Conservation (phyloP, 352 stramenopile species). For the Aphanomyces euteiches region DNA sequence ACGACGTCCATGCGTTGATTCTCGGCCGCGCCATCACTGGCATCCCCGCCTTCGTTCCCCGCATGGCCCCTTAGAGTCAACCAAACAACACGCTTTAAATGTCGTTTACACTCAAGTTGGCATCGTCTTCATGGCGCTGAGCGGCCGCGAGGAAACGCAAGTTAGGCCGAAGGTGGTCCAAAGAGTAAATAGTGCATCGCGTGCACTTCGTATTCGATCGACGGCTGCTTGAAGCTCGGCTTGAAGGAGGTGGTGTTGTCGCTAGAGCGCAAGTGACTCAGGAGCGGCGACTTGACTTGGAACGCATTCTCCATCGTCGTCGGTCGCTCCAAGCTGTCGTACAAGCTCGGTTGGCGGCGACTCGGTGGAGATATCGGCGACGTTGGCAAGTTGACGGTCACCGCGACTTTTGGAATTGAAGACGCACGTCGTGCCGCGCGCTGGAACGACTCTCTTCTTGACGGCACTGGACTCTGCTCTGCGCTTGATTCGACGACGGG, state of each 20-base stretch:
- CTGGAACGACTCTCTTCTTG: no score
- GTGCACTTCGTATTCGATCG: slow-evolving; percentile 16
- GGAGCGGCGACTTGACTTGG: not conserved
- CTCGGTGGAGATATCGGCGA: not conserved
- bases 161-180: not conserved
- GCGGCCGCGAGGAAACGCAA: no score
- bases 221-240: not conserved
- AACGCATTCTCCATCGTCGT: not conserved
- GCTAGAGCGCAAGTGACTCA: not conserved
- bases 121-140: no score
- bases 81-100: no score
- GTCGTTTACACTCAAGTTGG: no score
- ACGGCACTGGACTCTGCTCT: no score
- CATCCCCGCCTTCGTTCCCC: slow-evolving; percentile 92
- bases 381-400: no score
- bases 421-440: no score
- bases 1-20: slow-evolving; percentile 98
- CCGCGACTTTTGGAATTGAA: no score
- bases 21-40: slow-evolving; percentile 95
- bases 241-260: not conserved
- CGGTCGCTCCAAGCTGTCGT: not conserved
- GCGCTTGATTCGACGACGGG: no score
- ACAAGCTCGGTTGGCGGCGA: not conserved
- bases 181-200: slow-evolving; percentile 27
- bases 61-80: slow-evolving; percentile 51